phyloP scores from a whole-genome alignment of 2,329 filamentous ascomycete genomes.

The Colletotrichum nymphaeae region DNA sequence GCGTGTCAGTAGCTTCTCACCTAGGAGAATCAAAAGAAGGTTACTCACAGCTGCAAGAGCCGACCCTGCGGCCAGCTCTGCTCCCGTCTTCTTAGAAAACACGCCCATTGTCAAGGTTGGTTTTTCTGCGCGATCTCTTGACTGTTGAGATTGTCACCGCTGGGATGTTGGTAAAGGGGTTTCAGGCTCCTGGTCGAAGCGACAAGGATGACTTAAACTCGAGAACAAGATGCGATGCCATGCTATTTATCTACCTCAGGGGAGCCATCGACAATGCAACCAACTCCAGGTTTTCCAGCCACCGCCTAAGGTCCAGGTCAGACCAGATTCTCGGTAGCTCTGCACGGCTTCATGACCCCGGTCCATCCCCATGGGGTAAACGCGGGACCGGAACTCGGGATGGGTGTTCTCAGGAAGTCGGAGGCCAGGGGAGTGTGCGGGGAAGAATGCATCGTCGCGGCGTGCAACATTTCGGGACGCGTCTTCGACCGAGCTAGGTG shows the following conservation, averaged over 20 bases:
- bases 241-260: not conserved
- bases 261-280: not conserved
- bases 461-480: not conserved
- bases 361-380: conserved; percentile 5
- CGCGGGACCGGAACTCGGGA: conserved; percentile 10
- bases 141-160: not conserved
- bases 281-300: not conserved
- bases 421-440: not conserved
- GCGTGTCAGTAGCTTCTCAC: not conserved
- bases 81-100: conserved; percentile 3
- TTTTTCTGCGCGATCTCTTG: not conserved
- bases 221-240: not conserved
- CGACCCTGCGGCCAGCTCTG: not conserved
- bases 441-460: not conserved
- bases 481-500: not conserved
- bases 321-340: not conserved
- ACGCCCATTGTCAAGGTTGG: not conserved
- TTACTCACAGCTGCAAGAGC: conserved; percentile 3
- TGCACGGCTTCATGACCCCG: not conserved
- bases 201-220: not conserved
- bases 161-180: too few relatives aligned
- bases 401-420: not conserved
- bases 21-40: fast-evolving
- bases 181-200: not conserved
- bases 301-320: not conserved